phyloP scores from a whole-genome alignment of 2,329 filamentous ascomycete species.

The Whalleya microplaca region DNA sequence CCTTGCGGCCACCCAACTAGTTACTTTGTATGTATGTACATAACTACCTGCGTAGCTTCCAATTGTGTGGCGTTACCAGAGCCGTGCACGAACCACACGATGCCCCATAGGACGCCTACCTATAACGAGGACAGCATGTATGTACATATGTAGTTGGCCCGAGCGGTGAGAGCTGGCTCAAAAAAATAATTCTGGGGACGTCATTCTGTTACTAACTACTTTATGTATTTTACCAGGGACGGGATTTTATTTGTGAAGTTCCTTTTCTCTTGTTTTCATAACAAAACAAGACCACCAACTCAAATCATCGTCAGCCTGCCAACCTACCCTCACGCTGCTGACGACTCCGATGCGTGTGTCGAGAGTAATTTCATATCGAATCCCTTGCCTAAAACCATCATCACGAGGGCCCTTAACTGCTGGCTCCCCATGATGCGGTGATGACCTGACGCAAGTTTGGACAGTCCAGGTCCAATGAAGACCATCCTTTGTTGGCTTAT shows the following conservation, averaged over 20 bases:
- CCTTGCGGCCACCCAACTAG: constrained; percentile 13
- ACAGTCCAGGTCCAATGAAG: constrained; percentile 44
- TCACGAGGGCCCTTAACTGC: constrained; percentile 66
- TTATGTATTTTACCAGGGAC: neutral
- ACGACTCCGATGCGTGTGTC: constrained; percentile 59
- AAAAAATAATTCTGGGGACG: constrained; percentile 24
- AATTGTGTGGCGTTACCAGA: constrained; percentile 15
- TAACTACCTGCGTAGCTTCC: neutral
- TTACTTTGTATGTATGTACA: neutral
- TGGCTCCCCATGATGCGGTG: constrained; percentile 68
- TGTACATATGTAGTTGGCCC: neutral
- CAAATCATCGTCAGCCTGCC: constrained; percentile 48
- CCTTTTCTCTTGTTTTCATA: constrained; percentile 35
- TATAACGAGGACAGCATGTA: neutral
- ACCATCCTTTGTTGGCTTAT: neutral
- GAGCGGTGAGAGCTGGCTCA: constrained; percentile 22
- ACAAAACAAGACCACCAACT: constrained; percentile 49
- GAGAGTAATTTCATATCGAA: constrained; percentile 53
- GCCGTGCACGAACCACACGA: constrained; percentile 7
- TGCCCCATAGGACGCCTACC: constrained; percentile 1
- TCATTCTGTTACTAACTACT: constrained; percentile 7
- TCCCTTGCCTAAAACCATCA: constrained; percentile 70
- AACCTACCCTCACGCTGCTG: constrained; percentile 46
- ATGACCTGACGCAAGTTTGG: constrained; percentile 68
- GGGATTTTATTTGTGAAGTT: constrained; percentile 18